Evolutionary conservation across 2,329 filamentous ascomycete species (phyloP).

Genomic region (Zasmidium citrigriseum): DNA sequence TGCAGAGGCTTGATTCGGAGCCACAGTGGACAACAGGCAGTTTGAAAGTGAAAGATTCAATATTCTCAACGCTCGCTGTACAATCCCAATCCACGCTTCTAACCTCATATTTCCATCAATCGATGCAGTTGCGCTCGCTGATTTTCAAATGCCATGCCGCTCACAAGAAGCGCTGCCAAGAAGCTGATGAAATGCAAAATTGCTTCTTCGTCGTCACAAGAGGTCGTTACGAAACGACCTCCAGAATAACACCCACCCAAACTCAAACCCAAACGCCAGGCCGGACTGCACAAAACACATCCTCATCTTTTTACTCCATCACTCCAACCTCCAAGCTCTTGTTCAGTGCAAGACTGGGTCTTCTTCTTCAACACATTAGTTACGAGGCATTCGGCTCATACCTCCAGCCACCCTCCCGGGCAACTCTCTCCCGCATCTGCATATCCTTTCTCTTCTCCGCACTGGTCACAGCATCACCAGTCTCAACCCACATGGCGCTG

Average conservation of each 20-base stretch:
- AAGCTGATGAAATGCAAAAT: not conserved
- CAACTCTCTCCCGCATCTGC: slow-evolving; percentile 75
- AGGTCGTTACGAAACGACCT: not conserved
- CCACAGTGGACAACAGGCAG: not conserved
- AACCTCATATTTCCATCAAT: no score
- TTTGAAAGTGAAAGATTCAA: not conserved
- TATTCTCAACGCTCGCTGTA: not conserved
- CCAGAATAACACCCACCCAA: not conserved
- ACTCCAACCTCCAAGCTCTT: not conserved
- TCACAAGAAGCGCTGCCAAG: not conserved
- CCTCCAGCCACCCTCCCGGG: slow-evolving; percentile 82
- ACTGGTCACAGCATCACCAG: slow-evolving; percentile 73
- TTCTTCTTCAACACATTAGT: no score
- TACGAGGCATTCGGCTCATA: slow-evolving; percentile 48
- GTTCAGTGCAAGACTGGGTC: no score
- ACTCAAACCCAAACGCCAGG: not conserved
- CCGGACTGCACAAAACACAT: not conserved
- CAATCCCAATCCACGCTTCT: not conserved
- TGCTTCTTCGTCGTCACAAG: not conserved
- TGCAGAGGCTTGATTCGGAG: not conserved
- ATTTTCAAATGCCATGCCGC: not conserved
- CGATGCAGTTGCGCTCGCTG: no score
- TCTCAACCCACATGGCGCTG: slow-evolving; percentile 88
- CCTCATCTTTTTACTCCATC: not conserved
- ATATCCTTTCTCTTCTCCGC: slow-evolving; percentile 83